A percentile compares a stretch with the other conserved stretches of the same genome.
phyloP scores from a whole-genome alignment of 1,284 basidiomycete genomes.

The Ganoderma resinaceum region DNA sequence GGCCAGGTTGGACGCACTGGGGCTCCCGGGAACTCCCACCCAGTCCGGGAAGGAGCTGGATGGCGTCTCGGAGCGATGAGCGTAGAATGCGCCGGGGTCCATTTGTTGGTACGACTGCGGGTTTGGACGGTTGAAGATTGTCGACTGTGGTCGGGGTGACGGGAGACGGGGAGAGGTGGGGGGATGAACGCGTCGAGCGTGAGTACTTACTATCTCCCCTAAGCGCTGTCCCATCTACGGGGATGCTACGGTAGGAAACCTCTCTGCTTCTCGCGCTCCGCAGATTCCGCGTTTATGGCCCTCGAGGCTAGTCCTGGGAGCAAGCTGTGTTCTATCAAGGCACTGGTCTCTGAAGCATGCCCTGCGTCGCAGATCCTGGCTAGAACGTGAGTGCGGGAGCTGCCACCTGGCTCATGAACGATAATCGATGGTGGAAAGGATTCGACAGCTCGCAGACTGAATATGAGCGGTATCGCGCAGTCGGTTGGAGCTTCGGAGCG shows the following conservation, averaged over 20 bases:
- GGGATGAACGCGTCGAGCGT: background rate
- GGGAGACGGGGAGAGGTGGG: background rate
- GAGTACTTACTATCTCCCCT: background rate
- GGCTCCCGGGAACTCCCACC: conserved; percentile 9
- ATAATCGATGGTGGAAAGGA: background rate
- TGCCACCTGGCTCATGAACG: background rate
- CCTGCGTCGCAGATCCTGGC: background rate
- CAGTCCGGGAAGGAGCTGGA: conserved; percentile 3
- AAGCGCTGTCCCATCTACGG: background rate
- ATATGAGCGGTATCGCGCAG: background rate
- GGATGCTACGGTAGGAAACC: background rate
- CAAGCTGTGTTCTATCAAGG: background rate
- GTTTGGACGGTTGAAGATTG: background rate
- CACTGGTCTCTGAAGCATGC: background rate
- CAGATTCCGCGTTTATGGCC: background rate
- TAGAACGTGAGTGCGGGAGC: no score
- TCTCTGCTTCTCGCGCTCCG: background rate
- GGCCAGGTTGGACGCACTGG: background rate
- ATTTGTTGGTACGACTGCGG: background rate
- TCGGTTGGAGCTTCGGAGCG: background rate
- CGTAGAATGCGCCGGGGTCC: background rate
- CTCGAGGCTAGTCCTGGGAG: conserved; percentile 1
- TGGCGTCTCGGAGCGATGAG: background rate
- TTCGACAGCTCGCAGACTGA: background rate
- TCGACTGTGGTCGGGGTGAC: background rate